phyloP scores from a whole-genome alignment of 371 early-diverging fungal genomes.

The Mucor racemosus region DNA sequence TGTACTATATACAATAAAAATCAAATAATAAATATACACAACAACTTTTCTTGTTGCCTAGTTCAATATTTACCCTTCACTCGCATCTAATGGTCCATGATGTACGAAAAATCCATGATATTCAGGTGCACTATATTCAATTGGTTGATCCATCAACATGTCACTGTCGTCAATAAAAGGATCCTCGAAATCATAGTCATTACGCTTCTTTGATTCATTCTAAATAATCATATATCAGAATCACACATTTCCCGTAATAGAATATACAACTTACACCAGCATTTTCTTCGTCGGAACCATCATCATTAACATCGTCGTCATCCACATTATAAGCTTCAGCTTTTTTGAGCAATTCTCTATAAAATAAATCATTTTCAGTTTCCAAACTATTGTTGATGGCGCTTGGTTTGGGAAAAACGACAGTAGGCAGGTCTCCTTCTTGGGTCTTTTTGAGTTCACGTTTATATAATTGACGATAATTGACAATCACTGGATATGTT shows the following conservation, averaged over 20 bases:
- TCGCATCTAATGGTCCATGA: conserved; percentile 54
- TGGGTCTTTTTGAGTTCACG: conserved; percentile 17
- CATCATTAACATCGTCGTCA: conserved; percentile 18
- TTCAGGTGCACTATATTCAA: conserved; percentile 40
- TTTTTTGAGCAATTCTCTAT: conserved; percentile 22
- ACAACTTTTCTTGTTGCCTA: background rate
- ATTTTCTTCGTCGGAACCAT: conserved; percentile 11
- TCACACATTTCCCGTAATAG: no score
- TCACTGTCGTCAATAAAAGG: conserved; percentile 62
- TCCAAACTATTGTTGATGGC: background rate
- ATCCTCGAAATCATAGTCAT: conserved; percentile 54
- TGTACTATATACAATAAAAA: background rate
- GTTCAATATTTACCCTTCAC: conserved; percentile 40
- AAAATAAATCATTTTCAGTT: conserved; percentile 23
- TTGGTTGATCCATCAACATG: conserved; percentile 49
- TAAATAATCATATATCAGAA: background rate
- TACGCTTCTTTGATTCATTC: conserved; percentile 8
- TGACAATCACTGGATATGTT: conserved; percentile 26
- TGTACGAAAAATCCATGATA: conserved; percentile 53
- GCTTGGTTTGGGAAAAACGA: background rate
- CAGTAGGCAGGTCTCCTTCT: background rate
- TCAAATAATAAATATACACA: background rate
- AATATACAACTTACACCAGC: background rate
- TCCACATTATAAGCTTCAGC: conserved; percentile 25
- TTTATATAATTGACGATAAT: conserved; percentile 27